phyloP scores from a whole-genome alignment of 2,329 filamentous ascomycete species.

The Madurella mycetomatis region DNA sequence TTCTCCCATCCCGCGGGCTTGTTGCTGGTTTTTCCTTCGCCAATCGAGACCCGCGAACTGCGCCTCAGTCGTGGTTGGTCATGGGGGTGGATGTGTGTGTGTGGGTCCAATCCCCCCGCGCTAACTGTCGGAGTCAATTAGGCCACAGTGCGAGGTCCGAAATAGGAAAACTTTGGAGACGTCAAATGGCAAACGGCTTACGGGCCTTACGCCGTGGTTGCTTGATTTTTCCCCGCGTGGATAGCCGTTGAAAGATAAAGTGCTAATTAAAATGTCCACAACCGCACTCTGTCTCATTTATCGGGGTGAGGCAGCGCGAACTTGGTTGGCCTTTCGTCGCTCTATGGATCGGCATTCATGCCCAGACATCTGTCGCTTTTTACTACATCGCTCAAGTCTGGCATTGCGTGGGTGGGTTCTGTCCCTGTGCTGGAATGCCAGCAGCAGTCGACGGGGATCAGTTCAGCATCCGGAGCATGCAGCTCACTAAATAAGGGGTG shows the following conservation, averaged over 20 bases:
- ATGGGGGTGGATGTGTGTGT: no score
- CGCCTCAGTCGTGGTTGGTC: no score
- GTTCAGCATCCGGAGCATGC: background rate
- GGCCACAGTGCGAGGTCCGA: no score
- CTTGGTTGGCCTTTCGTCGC: background rate
- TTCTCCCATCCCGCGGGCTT: no score
- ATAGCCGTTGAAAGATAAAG: background rate
- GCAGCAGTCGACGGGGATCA: background rate
- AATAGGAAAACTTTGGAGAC: background rate
- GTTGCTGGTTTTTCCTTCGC: no score
- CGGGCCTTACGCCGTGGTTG: background rate
- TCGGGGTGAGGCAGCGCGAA: background rate
- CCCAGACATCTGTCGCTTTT: background rate
- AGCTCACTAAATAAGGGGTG: background rate
- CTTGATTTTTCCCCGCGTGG: background rate
- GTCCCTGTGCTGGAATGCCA: no score
- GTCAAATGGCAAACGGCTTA: background rate
- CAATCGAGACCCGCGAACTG: no score
- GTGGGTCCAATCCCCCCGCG: no score
- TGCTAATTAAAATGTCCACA: background rate
- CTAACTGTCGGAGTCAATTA: no score
- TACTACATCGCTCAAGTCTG: no score
- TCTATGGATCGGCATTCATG: background rate
- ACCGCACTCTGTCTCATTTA: background rate
- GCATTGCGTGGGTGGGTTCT: no score